Evolutionary conservation across 495 filamentous ascomycete genomes (phyloP), one percentile per base, ranked within the genome.

Genomic region (Neurospora sp.): DNA sequence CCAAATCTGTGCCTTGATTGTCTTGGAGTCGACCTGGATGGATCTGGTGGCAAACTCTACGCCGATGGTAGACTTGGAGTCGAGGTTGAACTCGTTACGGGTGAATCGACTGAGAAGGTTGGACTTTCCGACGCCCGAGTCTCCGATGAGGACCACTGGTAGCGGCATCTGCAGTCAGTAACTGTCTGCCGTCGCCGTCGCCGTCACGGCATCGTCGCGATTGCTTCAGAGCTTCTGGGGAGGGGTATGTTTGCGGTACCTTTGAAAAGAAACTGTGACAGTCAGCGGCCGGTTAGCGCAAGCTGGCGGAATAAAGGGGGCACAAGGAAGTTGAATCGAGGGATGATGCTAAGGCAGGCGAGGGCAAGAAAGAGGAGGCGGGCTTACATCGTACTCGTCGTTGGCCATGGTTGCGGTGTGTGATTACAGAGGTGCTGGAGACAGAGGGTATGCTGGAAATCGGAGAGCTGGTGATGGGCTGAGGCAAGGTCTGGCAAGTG

Each of bases 1-100:
- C 96, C 96, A 99, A 81, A 99, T 99, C 87, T 99, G 96, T 78
- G 96, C 96, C 88, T 99, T 99, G 91, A 99, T 99, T 76, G 96
- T 99, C 88, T 99, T 99, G 77, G 92, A 90, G 84, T 99, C 96
- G 79, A 99, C 96, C 84, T 98, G 96, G 84, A 99, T 98, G 74
- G 94, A 97, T 71, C 96, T 91, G 73, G 96, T 99, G 75, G 96
- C 96, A 82, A 99, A 99, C 85, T 99, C 96, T 77, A 99, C 96
- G 79, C 96, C 96, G 86, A 99, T 99, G 75, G 96, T 99, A 71
- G 96, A 98, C 90, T 99, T 99, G 82, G 95, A 98, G 84, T 99
- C 96, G 73, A 98, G 88, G 86, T 98, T 98, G 90, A 99, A 99
- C 84, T 99, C 96, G 83, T 99, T 99, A 82, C 96, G 94, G 72